phyloP scores from a whole-genome alignment of 2,329 filamentous ascomycete genomes.

The Hymenoscyphus linearis region DNA sequence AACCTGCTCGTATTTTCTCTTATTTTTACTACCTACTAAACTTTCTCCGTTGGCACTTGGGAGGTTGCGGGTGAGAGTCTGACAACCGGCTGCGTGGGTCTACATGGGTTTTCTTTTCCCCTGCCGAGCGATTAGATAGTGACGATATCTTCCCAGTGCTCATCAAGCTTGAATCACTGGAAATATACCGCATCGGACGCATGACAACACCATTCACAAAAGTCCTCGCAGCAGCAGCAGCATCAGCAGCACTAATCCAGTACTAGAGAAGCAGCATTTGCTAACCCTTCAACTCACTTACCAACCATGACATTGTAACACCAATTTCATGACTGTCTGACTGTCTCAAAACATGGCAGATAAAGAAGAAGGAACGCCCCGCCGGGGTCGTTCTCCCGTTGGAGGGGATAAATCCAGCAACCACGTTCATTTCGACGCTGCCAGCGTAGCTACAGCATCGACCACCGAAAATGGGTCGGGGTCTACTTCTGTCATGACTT shows the following conservation, averaged over 20 bases:
- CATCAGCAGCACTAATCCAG: not conserved
- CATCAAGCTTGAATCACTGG: not conserved
- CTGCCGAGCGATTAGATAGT: constrained; percentile 1
- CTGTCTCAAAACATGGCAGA: constrained; percentile 32
- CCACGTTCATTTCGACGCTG: constrained; percentile 26
- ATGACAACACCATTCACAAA: not conserved
- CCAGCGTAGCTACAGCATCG: constrained; percentile 22
- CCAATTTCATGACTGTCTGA: constrained; percentile 7
- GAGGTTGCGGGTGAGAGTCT: no score
- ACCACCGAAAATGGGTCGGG: constrained; percentile 23
- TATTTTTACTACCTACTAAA: no score
- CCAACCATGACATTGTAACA: not conserved
- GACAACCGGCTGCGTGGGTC: no score
- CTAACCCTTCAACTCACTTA: not conserved
- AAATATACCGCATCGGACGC: not conserved
- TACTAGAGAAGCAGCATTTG: not conserved
- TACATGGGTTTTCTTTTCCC: not conserved
- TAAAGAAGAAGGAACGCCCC: constrained; percentile 22
- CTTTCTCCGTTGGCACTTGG: no score
- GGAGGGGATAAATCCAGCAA: constrained; percentile 16
- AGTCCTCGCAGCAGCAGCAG: no score
- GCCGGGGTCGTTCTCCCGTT: constrained; percentile 25
- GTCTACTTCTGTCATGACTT: constrained; percentile 31
- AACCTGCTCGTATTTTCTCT: no score
- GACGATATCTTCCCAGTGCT: not conserved